Conservation (phyloP, 163 green algal genomes). For the Chloroidium sp. region DNA sequence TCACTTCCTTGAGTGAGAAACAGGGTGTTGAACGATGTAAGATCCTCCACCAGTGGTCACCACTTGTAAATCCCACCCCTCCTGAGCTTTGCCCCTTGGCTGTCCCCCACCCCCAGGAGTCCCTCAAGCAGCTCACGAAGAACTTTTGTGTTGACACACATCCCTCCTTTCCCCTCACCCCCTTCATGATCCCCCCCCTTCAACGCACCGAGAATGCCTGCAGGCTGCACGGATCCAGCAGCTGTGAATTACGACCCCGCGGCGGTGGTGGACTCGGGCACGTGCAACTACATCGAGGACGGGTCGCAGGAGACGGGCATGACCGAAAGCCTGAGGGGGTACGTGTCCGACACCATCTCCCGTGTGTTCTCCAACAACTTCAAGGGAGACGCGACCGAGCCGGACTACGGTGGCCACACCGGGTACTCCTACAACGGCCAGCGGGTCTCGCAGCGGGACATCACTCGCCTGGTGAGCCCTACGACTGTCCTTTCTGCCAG, state of each 20-base stretch:
- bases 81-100: not conserved
- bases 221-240: conserved; percentile 8
- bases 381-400: not conserved
- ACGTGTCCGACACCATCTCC: conserved; percentile 1
- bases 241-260: conserved; percentile 6
- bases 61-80: too few species aligned
- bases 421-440: conserved; percentile 3
- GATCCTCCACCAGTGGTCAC: not conserved
- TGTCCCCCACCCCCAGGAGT: not conserved
- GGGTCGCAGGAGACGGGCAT: not conserved
- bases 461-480: conserved; percentile 9
- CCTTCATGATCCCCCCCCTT: not conserved
- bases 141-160: not conserved
- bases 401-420: not conserved
- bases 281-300: conserved; percentile 1
- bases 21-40: not conserved
- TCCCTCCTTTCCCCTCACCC: not conserved
- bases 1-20: not conserved
- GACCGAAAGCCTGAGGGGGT: conserved; percentile 1
- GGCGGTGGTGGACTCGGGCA: conserved; percentile 2
- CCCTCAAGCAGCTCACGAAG: not conserved
- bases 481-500: not conserved
- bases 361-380: conserved; percentile 1
- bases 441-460: conserved; percentile 8
- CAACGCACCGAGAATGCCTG: not conserved